A percentile compares a stretch with the other conserved stretches of the same genome.
Conservation (phyloP, 768 basidiomycete species). For the Hericium erinaceus region DNA sequence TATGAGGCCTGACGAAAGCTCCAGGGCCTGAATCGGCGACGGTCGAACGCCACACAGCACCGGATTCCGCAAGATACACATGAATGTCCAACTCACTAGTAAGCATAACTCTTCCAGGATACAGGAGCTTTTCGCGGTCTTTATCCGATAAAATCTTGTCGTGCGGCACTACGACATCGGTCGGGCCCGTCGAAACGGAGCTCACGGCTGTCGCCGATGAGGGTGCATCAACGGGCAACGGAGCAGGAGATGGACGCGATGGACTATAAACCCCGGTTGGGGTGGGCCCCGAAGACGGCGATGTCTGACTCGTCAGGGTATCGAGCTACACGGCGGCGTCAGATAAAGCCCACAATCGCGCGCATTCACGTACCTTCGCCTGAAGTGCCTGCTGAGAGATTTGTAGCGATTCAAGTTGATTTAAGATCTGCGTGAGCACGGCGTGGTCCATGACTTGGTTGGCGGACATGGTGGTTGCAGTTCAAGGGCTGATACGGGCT, state of each 20-base stretch:
- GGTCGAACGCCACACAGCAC: neutral
- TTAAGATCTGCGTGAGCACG: slow-evolving; percentile 61
- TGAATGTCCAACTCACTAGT: slow-evolving; percentile 54
- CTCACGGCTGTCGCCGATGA: slow-evolving; percentile 20
- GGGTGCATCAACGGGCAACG: slow-evolving; percentile 21
- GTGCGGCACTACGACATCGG: neutral
- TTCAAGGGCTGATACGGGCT: neutral
- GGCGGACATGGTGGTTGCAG: slow-evolving; percentile 2
- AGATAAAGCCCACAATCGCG: neutral
- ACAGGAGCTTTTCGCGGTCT: slow-evolving; percentile 65
- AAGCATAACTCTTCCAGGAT: slow-evolving; percentile 75
- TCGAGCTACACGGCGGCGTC: slow-evolving; percentile 36
- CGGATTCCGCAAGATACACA: slow-evolving; percentile 6
- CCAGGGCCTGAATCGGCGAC: too few species aligned
- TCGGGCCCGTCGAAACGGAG: slow-evolving; percentile 7
- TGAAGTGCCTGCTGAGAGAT: slow-evolving; percentile 69
- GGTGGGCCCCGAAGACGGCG: slow-evolving; percentile 20
- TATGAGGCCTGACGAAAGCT: too few species aligned
- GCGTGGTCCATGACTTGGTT: slow-evolving; percentile 31
- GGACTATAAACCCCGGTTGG: slow-evolving; percentile 22
- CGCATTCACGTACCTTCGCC: slow-evolving; percentile 49
- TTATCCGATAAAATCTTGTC: slow-evolving; percentile 32
- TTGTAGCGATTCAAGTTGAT: slow-evolving; percentile 62
- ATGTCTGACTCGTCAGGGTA: slow-evolving; percentile 25
- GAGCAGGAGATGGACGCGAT: slow-evolving; percentile 19